These are phyloP conservation scores for Vigna nakashimae DNA, from an alignment of 306 rosid species.

Conservation along the genomic window DNA sequence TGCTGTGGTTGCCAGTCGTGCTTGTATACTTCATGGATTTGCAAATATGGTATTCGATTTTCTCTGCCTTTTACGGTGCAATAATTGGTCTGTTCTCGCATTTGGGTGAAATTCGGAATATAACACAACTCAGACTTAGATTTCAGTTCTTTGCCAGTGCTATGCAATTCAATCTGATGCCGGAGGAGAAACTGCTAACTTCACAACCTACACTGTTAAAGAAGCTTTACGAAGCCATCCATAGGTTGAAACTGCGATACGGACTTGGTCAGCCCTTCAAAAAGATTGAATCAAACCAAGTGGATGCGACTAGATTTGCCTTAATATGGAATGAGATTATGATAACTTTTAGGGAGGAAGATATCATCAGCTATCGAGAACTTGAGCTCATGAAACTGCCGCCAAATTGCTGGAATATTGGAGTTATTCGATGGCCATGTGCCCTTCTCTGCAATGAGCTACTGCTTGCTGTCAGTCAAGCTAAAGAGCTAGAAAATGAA, in stretches of 20 bases:
- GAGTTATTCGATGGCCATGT: slow-evolving; percentile 96
- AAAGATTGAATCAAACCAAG: slow-evolving; percentile 87
- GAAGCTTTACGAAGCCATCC: slow-evolving; percentile 86
- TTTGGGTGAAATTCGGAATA: slow-evolving; percentile 92
- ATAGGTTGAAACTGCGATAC: slow-evolving; percentile 75
- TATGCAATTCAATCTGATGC: slow-evolving; percentile 86
- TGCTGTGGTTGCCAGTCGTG: slow-evolving; percentile 85
- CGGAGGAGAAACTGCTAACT: slow-evolving; percentile 59
- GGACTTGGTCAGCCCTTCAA: slow-evolving; percentile 75
- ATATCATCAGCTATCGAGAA: slow-evolving; percentile 81
- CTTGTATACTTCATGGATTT: slow-evolving; percentile 89
- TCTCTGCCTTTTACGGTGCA: slow-evolving; percentile 70
- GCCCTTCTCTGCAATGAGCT: slow-evolving; percentile 82
- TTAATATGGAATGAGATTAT: slow-evolving; percentile 95
- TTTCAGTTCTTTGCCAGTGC: slow-evolving; percentile 96
- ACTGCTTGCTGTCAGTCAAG: slow-evolving; percentile 87
- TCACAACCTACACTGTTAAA: slow-evolving; percentile 58
- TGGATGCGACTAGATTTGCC: slow-evolving; percentile 86
- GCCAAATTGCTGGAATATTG: slow-evolving; percentile 82
- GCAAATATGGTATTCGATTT: slow-evolving; percentile 93
- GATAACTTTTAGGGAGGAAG: slow-evolving; percentile 92
- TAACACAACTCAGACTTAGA: slow-evolving; percentile 81
- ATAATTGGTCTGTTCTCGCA: slow-evolving; percentile 80
- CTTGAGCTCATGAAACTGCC: slow-evolving; percentile 81
- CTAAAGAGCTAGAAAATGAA: slow-evolving; percentile 65